Percentiles rank a stretch among this genome's conserved stretches.
These are phyloP conservation scores for Solidago caesia DNA, from an alignment of 129 eudicot genomes.

Conservation along the genomic window DNA sequence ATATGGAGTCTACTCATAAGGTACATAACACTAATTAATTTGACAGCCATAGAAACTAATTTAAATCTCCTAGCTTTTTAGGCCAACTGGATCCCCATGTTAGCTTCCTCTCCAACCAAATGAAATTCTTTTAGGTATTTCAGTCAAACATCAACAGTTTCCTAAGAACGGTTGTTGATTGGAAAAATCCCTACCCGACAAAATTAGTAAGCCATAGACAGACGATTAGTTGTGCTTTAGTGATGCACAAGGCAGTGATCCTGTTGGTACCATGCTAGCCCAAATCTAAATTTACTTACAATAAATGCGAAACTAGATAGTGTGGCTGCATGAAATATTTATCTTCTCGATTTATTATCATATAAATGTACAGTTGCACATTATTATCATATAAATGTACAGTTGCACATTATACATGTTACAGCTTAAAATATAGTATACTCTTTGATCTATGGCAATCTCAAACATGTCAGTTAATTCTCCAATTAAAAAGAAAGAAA, in stretches of 20 bases:
- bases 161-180: not conserved
- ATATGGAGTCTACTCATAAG: too few relatives aligned
- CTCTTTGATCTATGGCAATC: not conserved
- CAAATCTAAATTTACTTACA: not conserved
- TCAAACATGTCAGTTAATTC: not conserved
- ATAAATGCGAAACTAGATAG: not conserved
- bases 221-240: not conserved
- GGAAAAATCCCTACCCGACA: constrained; percentile 1
- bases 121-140: too few relatives aligned
- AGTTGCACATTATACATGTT: not conserved
- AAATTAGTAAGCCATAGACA: not conserved
- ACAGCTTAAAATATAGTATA: not conserved
- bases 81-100: too few relatives aligned
- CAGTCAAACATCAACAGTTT: not conserved
- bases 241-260: constrained; percentile 3
- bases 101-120: too few relatives aligned
- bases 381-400: not conserved
- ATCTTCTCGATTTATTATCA: not conserved
- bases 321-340: not conserved
- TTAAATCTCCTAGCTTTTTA: too few relatives aligned
- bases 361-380: not conserved
- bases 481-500: not conserved
- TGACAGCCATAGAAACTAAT: too few relatives aligned
- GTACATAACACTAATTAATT: too few relatives aligned
- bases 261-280: not conserved